Percentiles rank a stretch among this genome's conserved stretches.
Evolutionary conservation across 176 grass and related monocot species (phyloP).

Genomic region (Zea mays): Zm-B73-REFERENCE-NAM-5.0 NC_050104.1:10735001-10735500

Average conservation of each 20-base stretch:
- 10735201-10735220: constrained; percentile 22
- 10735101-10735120: constrained; percentile 64
- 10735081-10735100: constrained; percentile 55
- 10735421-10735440: constrained; percentile 29
- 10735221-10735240: neutral
- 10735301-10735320: too few relatives aligned
- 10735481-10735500: constrained; percentile 6
- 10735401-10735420: constrained; percentile 47
- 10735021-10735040: constrained; percentile 53
- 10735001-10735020: constrained; percentile 62
- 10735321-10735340: too few relatives aligned
- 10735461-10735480: neutral
- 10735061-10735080: constrained; percentile 50
- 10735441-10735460: neutral
- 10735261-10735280: too few relatives aligned
- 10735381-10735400: too few relatives aligned
- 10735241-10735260: neutral
- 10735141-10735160: constrained; percentile 40
- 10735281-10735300: neutral
- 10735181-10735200: neutral
- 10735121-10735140: constrained; percentile 55
- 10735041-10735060: constrained; percentile 13
- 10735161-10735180: constrained; percentile 34
- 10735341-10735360: neutral
- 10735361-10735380: neutral